Conservation (phyloP, 768 basidiomycete genomes). For the Lactifluus hygrophoroides region DNA sequence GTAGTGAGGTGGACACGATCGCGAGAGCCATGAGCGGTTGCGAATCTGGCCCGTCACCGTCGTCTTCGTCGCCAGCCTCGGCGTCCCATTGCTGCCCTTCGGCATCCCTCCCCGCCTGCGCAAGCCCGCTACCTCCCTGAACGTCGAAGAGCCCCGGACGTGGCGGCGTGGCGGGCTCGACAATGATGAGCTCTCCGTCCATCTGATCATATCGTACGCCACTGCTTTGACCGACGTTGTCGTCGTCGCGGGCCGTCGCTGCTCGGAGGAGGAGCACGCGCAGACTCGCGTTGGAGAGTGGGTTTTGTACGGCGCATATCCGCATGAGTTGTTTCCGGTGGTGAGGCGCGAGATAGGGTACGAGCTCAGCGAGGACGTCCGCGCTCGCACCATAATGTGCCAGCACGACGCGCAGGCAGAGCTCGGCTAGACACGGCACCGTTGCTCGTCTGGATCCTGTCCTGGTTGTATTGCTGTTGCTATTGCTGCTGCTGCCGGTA, state of each 20-base stretch:
- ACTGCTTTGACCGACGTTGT: neutral
- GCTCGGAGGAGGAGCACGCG: slow-evolving; percentile 33
- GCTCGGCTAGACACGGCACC: slow-evolving; percentile 45
- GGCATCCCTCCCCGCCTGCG: neutral
- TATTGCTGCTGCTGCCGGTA: neutral
- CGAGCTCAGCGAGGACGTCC: slow-evolving; percentile 33
- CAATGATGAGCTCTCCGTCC: slow-evolving; percentile 56
- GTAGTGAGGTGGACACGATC: slow-evolving; percentile 41
- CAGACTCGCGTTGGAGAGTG: slow-evolving; percentile 43
- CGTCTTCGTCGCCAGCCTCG: neutral
- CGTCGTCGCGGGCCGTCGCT: neutral
- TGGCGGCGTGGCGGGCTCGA: slow-evolving; percentile 44
- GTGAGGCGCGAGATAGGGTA: slow-evolving; percentile 47
- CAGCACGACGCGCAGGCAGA: slow-evolving; percentile 50
- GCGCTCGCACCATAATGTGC: slow-evolving; percentile 33
- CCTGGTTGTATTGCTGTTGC: neutral
- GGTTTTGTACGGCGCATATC: slow-evolving; percentile 47
- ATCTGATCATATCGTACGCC: slow-evolving; percentile 31
- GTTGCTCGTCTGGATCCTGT: slow-evolving; percentile 13
- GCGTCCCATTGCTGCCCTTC: slow-evolving; percentile 12
- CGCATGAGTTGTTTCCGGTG: slow-evolving; percentile 52
- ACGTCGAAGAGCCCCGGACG: slow-evolving; percentile 35
- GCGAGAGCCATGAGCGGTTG: slow-evolving; percentile 28
- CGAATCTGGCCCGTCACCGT: neutral
- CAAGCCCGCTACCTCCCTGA: neutral